A percentile compares a stretch with the other conserved stretches of the same genome.
Conservation (phyloP, 768 basidiomycete species). For the Exsudoporus frostii region DNA sequence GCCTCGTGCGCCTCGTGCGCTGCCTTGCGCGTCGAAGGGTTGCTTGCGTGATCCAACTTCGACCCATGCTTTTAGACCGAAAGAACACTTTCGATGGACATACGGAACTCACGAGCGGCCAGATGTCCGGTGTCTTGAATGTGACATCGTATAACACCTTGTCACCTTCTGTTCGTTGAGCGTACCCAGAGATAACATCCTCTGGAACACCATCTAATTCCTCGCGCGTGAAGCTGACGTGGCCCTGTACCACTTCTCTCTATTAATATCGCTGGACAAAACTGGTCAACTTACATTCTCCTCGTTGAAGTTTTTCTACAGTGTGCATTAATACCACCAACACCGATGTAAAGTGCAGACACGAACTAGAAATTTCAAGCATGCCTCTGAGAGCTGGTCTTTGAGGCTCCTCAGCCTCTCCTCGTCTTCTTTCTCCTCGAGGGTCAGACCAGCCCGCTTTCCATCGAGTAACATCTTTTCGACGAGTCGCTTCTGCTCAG, state of each 20-base stretch:
- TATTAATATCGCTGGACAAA: not conserved
- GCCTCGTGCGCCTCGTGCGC: slow-evolving; percentile 65
- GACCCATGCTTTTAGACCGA: not conserved
- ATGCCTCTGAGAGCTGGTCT: slow-evolving; percentile 72
- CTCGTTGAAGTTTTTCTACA: slow-evolving; percentile 83
- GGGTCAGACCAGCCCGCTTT: slow-evolving; percentile 69
- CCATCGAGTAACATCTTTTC: slow-evolving; percentile 79
- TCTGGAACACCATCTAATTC: slow-evolving; percentile 79
- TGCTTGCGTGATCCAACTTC: slow-evolving; percentile 74
- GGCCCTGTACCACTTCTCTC: slow-evolving; percentile 39
- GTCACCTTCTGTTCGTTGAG: slow-evolving; percentile 54
- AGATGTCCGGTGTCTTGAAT: slow-evolving; percentile 79
- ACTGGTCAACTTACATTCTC: slow-evolving; percentile 53
- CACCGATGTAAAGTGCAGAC: not conserved
- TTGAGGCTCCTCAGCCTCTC: slow-evolving; percentile 56
- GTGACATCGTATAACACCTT: slow-evolving; percentile 67
- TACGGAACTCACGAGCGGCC: slow-evolving; percentile 56
- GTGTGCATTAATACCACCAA: not conserved
- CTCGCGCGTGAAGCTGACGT: slow-evolving; percentile 60
- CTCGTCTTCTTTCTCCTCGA: slow-evolving; percentile 60
- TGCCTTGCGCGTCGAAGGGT: slow-evolving; percentile 60
- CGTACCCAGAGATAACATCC: slow-evolving; percentile 74
- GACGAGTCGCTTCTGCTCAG: slow-evolving; percentile 71
- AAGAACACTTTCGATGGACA: not conserved
- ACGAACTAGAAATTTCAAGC: slow-evolving; percentile 71